Evolutionary conservation across 140 eudicot species (phyloP), one percentile per base, ranked within the genome.

Genomic region (Erigeron philadelphicus): DNA sequence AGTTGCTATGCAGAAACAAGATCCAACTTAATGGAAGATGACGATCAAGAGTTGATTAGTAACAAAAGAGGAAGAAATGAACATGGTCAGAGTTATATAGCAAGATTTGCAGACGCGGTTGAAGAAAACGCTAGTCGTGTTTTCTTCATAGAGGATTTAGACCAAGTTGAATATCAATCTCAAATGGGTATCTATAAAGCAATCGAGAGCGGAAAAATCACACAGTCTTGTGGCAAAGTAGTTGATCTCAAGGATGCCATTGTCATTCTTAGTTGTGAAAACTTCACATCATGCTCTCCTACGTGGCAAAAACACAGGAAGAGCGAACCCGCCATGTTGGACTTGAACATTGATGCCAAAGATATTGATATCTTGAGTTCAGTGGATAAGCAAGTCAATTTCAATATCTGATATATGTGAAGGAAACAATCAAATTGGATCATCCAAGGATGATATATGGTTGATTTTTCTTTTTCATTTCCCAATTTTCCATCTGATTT

Each of bases 51-150:
- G 17, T 65, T 73, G 15, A 54, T 69, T 61, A 79, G 78, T 38
- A 86, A 84, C 72, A 87, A 89, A 69, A 84, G 96, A 67, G 79
- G 74, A 8, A 73, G 96, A 72, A 78, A 84, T 4, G 96, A 84
- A 57, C 67, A 72, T 0, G 88, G 88, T 6, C 63, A 50, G 16
- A 82, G 85, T 54, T 78, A 70, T 61, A 62, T 81, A 8, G 86
- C 84, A 54, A 82, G 88, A 15, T 84, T 89, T 61, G 70, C 76
- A 44, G 78, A 78, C 1, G 85, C 83, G 0, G 78, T 86, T 0
- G 67, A 63, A 11, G 90, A 84, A 15, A 86, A 89, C 64, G 86
- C 96, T 0, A 81, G 68, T 40, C 84, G 88, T 0, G 88, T 89
- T 61, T 83, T 89, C 70, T 80, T 68, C 62, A 57, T 89, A 75